Evolutionary conservation across 306 rosid genomes (phyloP).

Genomic region (Trifolium repens): DNA sequence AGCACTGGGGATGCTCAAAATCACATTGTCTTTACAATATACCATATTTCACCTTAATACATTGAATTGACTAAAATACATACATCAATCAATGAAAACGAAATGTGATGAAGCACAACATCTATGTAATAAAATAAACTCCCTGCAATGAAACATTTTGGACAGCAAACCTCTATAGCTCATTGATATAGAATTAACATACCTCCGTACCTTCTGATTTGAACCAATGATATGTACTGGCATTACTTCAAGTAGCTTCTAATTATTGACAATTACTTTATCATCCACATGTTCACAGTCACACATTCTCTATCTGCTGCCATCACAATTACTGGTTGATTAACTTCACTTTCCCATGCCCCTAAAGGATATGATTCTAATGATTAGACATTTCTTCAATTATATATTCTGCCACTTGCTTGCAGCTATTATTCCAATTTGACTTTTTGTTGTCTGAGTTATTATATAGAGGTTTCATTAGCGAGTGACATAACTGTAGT

Average conservation of each 20-base stretch:
- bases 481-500: conserved; percentile 5
- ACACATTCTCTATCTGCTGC: background rate
- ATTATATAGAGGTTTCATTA: conserved; percentile 15
- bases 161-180: background rate
- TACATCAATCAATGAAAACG: background rate
- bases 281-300: background rate
- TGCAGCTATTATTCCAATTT: conserved; percentile 24
- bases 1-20: background rate
- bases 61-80: background rate
- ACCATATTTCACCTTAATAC: background rate
- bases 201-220: background rate
- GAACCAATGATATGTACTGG: background rate
- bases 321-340: background rate
- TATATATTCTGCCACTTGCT: background rate
- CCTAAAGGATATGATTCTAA: background rate
- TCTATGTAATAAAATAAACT: background rate
- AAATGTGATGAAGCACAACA: background rate
- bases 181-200: background rate
- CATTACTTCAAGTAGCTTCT: background rate
- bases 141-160: background rate
- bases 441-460: background rate
- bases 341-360: background rate
- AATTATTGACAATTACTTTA: background rate
- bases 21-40: background rate
- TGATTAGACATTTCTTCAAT: conserved; percentile 12